These are phyloP conservation scores for Cryphonectria parasitica DNA, from an alignment of 2,329 filamentous ascomycete genomes.

Conservation along the genomic window DNA sequence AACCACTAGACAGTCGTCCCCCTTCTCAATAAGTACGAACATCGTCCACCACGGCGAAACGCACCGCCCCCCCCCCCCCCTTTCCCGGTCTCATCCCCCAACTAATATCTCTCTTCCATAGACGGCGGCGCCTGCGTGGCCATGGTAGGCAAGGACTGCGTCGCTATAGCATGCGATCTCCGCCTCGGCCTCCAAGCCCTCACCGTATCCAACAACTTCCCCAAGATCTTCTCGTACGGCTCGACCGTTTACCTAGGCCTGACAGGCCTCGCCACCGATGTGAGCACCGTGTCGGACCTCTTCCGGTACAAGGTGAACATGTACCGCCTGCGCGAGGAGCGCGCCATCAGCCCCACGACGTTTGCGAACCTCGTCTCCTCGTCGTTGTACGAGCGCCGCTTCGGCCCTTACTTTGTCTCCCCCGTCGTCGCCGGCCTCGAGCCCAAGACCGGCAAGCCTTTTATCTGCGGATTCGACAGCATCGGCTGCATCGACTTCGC, in stretches of 20 bases:
- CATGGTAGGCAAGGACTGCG: slow-evolving; percentile 99
- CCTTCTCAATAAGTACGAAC: slow-evolving; percentile 85
- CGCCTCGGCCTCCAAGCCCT: slow-evolving; percentile 95
- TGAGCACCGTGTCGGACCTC: slow-evolving; percentile 90
- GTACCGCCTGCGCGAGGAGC: slow-evolving; percentile 98
- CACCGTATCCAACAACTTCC: slow-evolving; percentile 99
- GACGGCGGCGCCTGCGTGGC: slow-evolving; percentile 93
- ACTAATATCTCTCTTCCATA: slow-evolving; percentile 40
- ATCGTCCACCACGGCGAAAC: background rate
- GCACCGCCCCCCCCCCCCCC: slow-evolving; percentile 20
- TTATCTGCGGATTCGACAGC: slow-evolving; percentile 98
- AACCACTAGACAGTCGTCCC: slow-evolving; percentile 68
- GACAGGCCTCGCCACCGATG: slow-evolving; percentile 94
- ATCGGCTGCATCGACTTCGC: slow-evolving; percentile 99
- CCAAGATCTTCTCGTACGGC: slow-evolving; percentile 98
- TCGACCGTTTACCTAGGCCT: slow-evolving; percentile 88
- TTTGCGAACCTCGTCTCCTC: slow-evolving; percentile 95
- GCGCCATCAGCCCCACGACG: slow-evolving; percentile 89
- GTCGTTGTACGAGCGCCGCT: slow-evolving; percentile 91
- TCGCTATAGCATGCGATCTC: slow-evolving; percentile 98
- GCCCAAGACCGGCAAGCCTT: slow-evolving; percentile 89
- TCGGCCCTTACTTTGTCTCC: slow-evolving; percentile 94
- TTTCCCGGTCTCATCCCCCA: too few relatives aligned
- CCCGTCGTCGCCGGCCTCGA: slow-evolving; percentile 96
- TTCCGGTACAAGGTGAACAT: slow-evolving; percentile 99